Conservation (phyloP, 768 basidiomycete species). For the Agaricus bisporus region DNA sequence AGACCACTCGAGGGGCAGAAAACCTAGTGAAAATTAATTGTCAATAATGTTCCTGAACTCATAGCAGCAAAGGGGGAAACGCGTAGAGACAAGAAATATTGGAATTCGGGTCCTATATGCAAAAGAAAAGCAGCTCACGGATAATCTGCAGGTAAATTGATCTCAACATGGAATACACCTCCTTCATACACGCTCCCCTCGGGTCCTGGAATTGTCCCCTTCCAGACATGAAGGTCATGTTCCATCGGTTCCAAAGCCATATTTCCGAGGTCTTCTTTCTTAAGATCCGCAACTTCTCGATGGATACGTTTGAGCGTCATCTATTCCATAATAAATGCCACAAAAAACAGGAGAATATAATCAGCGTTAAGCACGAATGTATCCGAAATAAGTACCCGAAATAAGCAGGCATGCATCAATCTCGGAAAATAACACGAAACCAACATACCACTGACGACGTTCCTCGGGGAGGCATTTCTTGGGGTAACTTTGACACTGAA, state of each 20-base stretch:
- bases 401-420: background rate
- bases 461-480: conserved; percentile 6
- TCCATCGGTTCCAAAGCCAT: conserved; percentile 65
- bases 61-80: background rate
- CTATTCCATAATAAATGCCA: conserved; percentile 16
- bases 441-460: conserved; percentile 3
- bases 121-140: conserved; percentile 48
- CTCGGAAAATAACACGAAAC: background rate
- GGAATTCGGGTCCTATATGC: background rate
- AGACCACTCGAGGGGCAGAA: conserved; percentile 71
- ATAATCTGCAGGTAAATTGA: conserved; percentile 66
- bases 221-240: conserved; percentile 67
- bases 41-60: background rate
- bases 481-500: background rate
- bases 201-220: conserved; percentile 74
- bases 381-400: background rate
- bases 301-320: conserved; percentile 78
- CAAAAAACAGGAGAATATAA: background rate
- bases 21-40: conserved; percentile 39
- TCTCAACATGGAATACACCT: conserved; percentile 65
- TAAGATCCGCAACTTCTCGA: conserved; percentile 72
- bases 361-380: background rate
- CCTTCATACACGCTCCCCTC: conserved; percentile 81
- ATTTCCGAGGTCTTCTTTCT: conserved; percentile 76
- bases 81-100: background rate